A percentile compares a stretch with the other conserved stretches of the same genome.
phyloP scores from a whole-genome alignment of 768 basidiomycete genomes.

The Tulasnella sp. region DNA sequence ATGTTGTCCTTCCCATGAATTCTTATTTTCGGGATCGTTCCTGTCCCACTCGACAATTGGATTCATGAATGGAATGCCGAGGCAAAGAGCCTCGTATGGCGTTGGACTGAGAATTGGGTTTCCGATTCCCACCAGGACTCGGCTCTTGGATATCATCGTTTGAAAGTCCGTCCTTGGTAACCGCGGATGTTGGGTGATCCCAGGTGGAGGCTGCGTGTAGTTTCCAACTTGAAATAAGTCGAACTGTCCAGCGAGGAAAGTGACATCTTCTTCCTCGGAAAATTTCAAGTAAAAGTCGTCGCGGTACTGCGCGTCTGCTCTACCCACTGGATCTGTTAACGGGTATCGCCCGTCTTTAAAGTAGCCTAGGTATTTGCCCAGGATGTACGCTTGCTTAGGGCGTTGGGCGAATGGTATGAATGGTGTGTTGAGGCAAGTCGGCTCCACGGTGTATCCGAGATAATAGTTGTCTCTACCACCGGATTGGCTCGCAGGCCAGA shows the following conservation, averaged over 20 bases:
- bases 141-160: slow-evolving; percentile 15
- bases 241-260: slow-evolving; percentile 8
- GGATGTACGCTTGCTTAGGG: slow-evolving; percentile 9
- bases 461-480: not conserved
- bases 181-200: not conserved
- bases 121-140: slow-evolving; percentile 30
- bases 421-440: slow-evolving; percentile 10
- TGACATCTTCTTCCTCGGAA: slow-evolving; percentile 2
- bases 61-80: slow-evolving; percentile 29
- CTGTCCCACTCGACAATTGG: slow-evolving; percentile 19
- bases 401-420: slow-evolving; percentile 19
- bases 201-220: slow-evolving; percentile 2
- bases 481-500: not conserved
- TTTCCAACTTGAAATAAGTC: not conserved
- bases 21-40: not conserved
- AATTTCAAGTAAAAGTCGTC: not conserved
- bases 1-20: not conserved
- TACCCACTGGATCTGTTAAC: slow-evolving; percentile 23
- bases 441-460: slow-evolving; percentile 25
- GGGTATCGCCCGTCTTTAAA: not conserved
- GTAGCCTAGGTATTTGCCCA: not conserved
- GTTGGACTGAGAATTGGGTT: slow-evolving; percentile 22
- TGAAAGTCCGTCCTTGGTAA: slow-evolving; percentile 15
- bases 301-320: not conserved
- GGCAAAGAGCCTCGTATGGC: slow-evolving; percentile 29